phyloP scores from a whole-genome alignment of 768 basidiomycete genomes.

The Tricholoma terreum region DNA sequence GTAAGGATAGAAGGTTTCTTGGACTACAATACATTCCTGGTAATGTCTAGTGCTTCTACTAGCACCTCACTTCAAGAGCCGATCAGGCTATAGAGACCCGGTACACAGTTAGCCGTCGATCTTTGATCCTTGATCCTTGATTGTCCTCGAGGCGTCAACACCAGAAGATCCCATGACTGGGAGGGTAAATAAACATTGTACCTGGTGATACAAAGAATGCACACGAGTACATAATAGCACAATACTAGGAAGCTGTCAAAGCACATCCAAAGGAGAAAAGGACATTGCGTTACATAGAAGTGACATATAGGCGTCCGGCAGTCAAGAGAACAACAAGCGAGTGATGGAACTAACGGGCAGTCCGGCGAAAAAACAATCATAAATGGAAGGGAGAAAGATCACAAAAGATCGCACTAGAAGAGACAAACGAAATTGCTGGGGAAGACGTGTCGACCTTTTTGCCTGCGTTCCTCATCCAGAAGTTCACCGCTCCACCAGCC shows the following conservation, averaged over 20 bases:
- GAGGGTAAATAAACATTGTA: too few relatives aligned
- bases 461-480: conserved; percentile 70
- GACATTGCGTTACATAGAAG: not conserved
- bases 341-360: not conserved
- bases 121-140: too few relatives aligned
- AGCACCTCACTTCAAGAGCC: too few relatives aligned
- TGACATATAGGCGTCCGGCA: not conserved
- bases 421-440: conserved; percentile 86
- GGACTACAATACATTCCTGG: too few relatives aligned
- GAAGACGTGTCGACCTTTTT: conserved; percentile 74
- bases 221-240: too few relatives aligned
- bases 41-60: not conserved
- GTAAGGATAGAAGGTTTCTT: too few relatives aligned
- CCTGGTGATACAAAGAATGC: too few relatives aligned
- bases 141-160: too few relatives aligned
- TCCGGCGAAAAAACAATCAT: not conserved
- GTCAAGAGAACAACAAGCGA: not conserved
- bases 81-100: too few relatives aligned
- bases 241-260: not conserved
- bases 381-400: not conserved
- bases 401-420: conserved; percentile 42
- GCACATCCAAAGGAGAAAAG: not conserved
- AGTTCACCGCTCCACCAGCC: conserved; percentile 97
- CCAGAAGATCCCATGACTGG: too few relatives aligned
- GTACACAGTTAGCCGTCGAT: too few relatives aligned